Evolutionary conservation across 768 basidiomycete species (phyloP), one percentile per base, ranked within the genome.

Genomic region (Amanita rimosa): DNA sequence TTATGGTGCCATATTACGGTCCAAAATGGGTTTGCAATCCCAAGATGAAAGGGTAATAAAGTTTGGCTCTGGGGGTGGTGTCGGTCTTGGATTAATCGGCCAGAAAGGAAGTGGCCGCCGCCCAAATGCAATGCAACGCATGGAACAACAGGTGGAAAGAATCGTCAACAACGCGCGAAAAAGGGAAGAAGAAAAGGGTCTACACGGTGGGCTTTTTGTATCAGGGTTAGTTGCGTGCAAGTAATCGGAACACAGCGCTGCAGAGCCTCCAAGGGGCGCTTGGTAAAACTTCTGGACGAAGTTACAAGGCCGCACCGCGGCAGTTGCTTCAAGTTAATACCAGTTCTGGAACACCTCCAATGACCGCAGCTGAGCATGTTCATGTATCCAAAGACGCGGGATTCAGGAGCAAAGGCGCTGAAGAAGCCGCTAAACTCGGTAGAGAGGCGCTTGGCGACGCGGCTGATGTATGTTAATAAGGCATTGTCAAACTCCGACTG

Each of bases 81-180:
- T 95, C 36, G 91, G 89, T 21, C 77, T 95, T 11, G 92, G 93
- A 11, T 65, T 89, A 48, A 73, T 75, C 9, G 48, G 40, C 21
- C 81, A 81, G 26, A 81, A 86, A 56, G 71, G 77, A 2, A 75
- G 76, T 8, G 78, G 75, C 24, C 73, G 90, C 41, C 71, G 89
- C 49, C 86, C 82, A 9, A 91, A 75, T 55, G 90, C 90, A 0
- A 87, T 93, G 85, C 85, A 92, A 60, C 75, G 85, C 54, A 92
- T 93, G 90, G 87, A 91, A 57, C 78, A 84, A 48, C 96, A 99
- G 62, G 94, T 99, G 13, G 95, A 98, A 68, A 72, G 94, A 54
- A 88, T 99, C 53, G 95, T 99, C 17, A 93, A 81, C 57, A 92
- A 88, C 61, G 88, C 93, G 0, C 78, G 89, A 55, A 72, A 83